phyloP scores from a whole-genome alignment of 2,329 filamentous ascomycete species.

The Colletotrichum sp. region DNA sequence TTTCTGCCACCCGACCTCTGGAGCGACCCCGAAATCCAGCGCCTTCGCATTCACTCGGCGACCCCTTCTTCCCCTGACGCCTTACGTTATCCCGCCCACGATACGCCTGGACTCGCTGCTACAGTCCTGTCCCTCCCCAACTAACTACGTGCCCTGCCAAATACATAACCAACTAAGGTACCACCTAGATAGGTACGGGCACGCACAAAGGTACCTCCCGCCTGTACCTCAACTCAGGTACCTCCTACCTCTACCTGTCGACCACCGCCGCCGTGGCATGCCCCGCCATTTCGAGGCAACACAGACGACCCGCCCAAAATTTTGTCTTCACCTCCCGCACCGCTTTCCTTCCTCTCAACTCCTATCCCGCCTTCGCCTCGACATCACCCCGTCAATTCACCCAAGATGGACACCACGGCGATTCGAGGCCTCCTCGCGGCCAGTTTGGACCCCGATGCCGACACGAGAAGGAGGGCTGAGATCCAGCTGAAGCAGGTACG shows the following conservation, averaged over 20 bases:
- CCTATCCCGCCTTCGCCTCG: slow-evolving; percentile 22
- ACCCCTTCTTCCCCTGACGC: neutral
- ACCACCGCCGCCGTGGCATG: slow-evolving; percentile 19
- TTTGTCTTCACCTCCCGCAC: slow-evolving; percentile 23
- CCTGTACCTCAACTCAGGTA: neutral
- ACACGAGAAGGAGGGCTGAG: slow-evolving; percentile 78
- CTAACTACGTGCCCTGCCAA: neutral
- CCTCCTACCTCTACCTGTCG: neutral
- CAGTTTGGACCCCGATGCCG: slow-evolving; percentile 76
- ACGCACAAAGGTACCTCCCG: neutral
- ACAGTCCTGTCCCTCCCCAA: neutral
- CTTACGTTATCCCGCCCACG: slow-evolving; percentile 7
- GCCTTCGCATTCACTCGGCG: neutral
- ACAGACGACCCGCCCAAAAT: slow-evolving; percentile 25
- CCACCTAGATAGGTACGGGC: neutral
- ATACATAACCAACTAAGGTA: neutral
- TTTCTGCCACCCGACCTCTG: neutral
- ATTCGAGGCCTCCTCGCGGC: slow-evolving; percentile 79
- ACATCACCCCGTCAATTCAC: slow-evolving; percentile 24
- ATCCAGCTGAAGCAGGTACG: slow-evolving; percentile 82
- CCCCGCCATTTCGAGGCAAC: slow-evolving; percentile 25
- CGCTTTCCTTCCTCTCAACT: slow-evolving; percentile 24
- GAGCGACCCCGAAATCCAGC: neutral
- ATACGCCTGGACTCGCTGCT: neutral
- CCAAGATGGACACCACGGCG: slow-evolving; percentile 74